phyloP scores from a whole-genome alignment of 2,329 filamentous ascomycete genomes.

The Coniosporium tulheliwenetii region DNA sequence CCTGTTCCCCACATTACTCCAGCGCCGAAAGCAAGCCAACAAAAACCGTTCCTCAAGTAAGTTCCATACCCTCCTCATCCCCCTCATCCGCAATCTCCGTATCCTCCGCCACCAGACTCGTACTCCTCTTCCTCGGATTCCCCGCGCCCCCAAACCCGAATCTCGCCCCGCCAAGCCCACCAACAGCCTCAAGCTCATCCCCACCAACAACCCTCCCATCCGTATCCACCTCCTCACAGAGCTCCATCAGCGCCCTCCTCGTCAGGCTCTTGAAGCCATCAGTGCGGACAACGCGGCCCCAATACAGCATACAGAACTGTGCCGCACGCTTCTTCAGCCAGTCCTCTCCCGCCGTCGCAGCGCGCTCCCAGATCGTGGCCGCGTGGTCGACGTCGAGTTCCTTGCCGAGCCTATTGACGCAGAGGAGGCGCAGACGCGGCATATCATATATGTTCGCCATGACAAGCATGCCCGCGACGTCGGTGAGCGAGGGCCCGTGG shows the following conservation, averaged over 20 bases:
- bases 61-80: conserved; percentile 13
- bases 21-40: too few species aligned
- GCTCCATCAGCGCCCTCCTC: conserved; percentile 66
- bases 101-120: conserved; percentile 20
- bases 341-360: conserved; percentile 76
- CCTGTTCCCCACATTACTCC: too few species aligned
- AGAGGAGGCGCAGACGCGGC: conserved; percentile 77
- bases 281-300: conserved; percentile 86
- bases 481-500: conserved; percentile 48
- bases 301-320: conserved; percentile 78
- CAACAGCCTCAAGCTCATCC: conserved; percentile 57
- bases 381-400: conserved; percentile 92
- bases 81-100: conserved; percentile 26
- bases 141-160: conserved; percentile 21
- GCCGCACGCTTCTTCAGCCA: conserved; percentile 86
- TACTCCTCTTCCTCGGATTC: conserved; percentile 13
- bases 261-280: conserved; percentile 71
- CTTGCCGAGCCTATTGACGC: conserved; percentile 75
- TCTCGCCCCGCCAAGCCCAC: conserved; percentile 34
- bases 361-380: conserved; percentile 91
- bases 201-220: conserved; percentile 85
- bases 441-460: conserved; percentile 99
- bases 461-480: conserved; percentile 86
- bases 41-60: background rate
- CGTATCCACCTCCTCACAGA: conserved; percentile 84